These are phyloP conservation scores for Exophiala sp. DNA, from an alignment of 2,329 filamentous ascomycete species.

Conservation along the genomic window DNA sequence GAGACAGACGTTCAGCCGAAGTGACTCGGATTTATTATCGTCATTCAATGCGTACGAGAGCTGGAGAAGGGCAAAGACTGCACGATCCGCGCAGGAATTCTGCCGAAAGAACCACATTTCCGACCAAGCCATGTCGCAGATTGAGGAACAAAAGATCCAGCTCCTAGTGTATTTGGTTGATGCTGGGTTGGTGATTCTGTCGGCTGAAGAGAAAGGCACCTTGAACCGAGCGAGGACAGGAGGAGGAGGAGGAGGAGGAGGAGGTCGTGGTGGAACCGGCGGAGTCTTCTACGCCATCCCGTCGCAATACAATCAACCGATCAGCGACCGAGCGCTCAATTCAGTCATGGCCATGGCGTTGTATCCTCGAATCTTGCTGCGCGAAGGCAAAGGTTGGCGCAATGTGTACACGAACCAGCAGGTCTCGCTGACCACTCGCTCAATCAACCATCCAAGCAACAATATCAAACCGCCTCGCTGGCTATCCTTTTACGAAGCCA, in stretches of 20 bases:
- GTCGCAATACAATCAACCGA: conserved; percentile 65
- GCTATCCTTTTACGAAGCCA: conserved; percentile 94
- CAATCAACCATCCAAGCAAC: conserved; percentile 57
- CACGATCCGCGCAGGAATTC: conserved; percentile 70
- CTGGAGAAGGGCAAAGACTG: conserved; percentile 78
- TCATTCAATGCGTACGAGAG: conserved; percentile 87
- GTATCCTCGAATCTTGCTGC: conserved; percentile 83
- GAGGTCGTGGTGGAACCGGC: conserved; percentile 42
- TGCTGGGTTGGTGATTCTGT: conserved; percentile 70
- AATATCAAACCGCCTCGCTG: conserved; percentile 53
- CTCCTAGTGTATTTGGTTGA: conserved; percentile 79
- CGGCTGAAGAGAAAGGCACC: conserved; percentile 29
- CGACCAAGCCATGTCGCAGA: conserved; percentile 79
- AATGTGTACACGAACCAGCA: conserved; percentile 90
- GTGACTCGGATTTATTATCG: conserved; percentile 87
- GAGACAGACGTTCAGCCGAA: conserved; percentile 69
- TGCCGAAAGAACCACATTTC: conserved; percentile 93
- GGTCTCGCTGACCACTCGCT: conserved; percentile 79
- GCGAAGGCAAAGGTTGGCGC: conserved; percentile 79
- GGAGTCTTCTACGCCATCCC: conserved; percentile 82
- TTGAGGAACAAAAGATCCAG: conserved; percentile 93
- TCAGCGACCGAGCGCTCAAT: conserved; percentile 70
- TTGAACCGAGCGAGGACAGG: conserved; percentile 14
- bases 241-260: neutral
- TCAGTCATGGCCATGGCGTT: conserved; percentile 90